phyloP scores from a whole-genome alignment of 257 asterid genomes.

The Solanum dulcamara region DNA sequence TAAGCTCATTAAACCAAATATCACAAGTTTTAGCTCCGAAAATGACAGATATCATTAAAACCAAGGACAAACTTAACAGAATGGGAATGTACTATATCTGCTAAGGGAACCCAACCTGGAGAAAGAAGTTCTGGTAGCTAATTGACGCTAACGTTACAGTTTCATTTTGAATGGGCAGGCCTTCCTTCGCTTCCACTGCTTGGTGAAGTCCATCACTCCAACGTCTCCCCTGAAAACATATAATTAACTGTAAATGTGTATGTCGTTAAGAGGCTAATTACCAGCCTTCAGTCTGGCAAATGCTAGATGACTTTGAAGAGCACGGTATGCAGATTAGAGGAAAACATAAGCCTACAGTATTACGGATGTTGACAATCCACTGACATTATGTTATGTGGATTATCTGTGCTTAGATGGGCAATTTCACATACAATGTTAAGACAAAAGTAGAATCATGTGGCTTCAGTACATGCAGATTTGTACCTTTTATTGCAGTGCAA shows the following conservation, averaged over 20 bases:
- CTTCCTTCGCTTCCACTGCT: slow-evolving; percentile 99
- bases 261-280: background rate
- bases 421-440: background rate
- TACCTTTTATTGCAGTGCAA: background rate
- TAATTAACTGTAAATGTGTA: background rate
- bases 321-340: background rate
- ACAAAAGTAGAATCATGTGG: background rate
- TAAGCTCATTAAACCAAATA: slow-evolving; percentile 20
- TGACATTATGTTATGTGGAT: background rate
- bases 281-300: background rate
- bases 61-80: background rate
- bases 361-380: background rate
- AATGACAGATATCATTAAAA: slow-evolving; percentile 3
- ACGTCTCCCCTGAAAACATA: slow-evolving; percentile 73
- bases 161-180: slow-evolving; percentile 91
- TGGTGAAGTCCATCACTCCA: slow-evolving; percentile 99
- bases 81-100: background rate
- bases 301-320: background rate
- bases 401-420: background rate
- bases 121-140: slow-evolving; percentile 98
- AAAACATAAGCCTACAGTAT: background rate
- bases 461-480: background rate
- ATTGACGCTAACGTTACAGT: slow-evolving; percentile 95
- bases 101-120: slow-evolving; percentile 56
- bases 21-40: slow-evolving; percentile 6